phyloP scores from a whole-genome alignment of 495 filamentous ascomycete genomes.

The Ascobolus immersus region DNA sequence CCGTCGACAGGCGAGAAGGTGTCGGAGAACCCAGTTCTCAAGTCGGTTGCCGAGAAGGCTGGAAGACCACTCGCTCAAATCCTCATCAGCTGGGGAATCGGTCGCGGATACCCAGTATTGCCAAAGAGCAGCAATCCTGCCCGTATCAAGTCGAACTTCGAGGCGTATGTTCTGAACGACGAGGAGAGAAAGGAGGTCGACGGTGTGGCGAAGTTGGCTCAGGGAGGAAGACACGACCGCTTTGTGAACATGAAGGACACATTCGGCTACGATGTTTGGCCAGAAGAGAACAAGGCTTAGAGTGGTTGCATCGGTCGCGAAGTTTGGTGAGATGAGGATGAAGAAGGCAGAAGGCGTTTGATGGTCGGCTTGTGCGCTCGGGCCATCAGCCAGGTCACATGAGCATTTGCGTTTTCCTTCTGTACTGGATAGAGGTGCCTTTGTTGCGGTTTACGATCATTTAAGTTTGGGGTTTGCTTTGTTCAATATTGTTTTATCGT shows the following conservation, averaged over 20 bases:
- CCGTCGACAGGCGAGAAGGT: conserved; percentile 40
- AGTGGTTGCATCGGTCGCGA: no score
- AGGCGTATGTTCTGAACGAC: conserved; percentile 22
- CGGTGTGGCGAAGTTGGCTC: conserved; percentile 30
- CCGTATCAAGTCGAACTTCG: conserved; percentile 17
- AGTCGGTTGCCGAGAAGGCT: conserved; percentile 16
- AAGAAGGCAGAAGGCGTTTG: no score
- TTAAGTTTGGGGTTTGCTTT: no score
- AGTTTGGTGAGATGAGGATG: no score
- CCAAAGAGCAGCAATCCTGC: conserved; percentile 20
- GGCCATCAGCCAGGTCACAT: no score
- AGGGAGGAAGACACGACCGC: conserved; percentile 34
- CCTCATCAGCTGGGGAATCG: conserved; percentile 20
- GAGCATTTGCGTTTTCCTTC: no score
- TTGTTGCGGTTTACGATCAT: no score
- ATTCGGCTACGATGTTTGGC: conserved; percentile 22
- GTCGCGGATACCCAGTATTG: conserved; percentile 20
- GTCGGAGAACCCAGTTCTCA: conserved; percentile 29
- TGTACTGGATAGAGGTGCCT: no score
- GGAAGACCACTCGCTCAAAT: conserved; percentile 18
- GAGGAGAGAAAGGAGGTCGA: conserved; percentile 33
- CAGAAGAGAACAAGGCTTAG: conserved; percentile 8
- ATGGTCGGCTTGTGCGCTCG: no score
- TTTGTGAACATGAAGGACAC: conserved; percentile 67
- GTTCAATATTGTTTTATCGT: no score